Evolutionary conservation across 257 asterid genomes (phyloP).

Genomic region (Misopates orontium): DNA sequence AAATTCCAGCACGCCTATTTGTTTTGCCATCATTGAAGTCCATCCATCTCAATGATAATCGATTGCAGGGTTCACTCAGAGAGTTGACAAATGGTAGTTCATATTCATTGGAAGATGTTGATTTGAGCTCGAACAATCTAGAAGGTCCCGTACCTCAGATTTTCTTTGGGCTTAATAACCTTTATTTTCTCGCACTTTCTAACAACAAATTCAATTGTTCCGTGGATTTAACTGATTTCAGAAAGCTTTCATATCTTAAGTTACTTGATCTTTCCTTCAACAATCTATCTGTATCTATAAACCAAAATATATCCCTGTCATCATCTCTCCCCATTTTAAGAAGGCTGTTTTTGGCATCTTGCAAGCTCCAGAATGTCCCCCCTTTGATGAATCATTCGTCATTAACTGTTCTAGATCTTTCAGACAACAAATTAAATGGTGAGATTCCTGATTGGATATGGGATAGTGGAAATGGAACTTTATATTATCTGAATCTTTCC

Average conservation of each 20-base stretch:
- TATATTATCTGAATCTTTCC: slow-evolving; percentile 51
- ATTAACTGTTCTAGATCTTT: slow-evolving; percentile 48
- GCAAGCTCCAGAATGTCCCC: slow-evolving; percentile 33
- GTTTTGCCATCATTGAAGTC: slow-evolving; percentile 36
- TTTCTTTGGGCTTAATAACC: neutral
- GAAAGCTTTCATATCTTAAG: neutral
- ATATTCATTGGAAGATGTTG: slow-evolving; percentile 34
- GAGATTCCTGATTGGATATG: slow-evolving; percentile 58
- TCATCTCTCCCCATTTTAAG: neutral
- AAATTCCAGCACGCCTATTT: slow-evolving; percentile 45
- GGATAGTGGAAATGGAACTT: slow-evolving; percentile 25
- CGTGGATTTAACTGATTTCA: slow-evolving; percentile 2
- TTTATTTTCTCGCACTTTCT: neutral
- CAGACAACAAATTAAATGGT: slow-evolving; percentile 45
- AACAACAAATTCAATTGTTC: neutral
- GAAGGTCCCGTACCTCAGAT: neutral
- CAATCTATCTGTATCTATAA: slow-evolving; percentile 14
- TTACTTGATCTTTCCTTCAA: slow-evolving; percentile 18
- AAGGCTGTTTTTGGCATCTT: neutral
- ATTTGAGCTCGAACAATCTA: slow-evolving; percentile 38
- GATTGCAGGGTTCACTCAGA: slow-evolving; percentile 38
- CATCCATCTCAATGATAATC: slow-evolving; percentile 39
- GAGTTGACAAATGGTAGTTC: slow-evolving; percentile 18
- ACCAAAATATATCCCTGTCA: neutral
- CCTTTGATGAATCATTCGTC: slow-evolving; percentile 39